phyloP scores from a whole-genome alignment of 2,329 filamentous ascomycete genomes.

The Orbilia javanica region DNA sequence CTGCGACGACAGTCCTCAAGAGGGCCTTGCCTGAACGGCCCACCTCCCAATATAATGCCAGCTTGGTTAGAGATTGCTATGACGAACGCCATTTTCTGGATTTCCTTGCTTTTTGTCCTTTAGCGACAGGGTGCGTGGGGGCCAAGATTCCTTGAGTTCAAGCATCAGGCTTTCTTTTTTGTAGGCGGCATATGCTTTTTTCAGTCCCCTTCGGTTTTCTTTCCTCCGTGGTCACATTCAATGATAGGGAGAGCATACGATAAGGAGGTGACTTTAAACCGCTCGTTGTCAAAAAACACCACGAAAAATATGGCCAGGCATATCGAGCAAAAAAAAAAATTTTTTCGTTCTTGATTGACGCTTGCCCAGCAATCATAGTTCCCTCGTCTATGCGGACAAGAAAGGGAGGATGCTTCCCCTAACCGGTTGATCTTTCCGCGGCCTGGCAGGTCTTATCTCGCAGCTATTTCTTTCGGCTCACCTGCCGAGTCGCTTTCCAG shows the following conservation, averaged over 20 bases:
- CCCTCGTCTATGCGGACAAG: constrained; percentile 47
- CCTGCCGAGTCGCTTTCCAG: constrained; percentile 51
- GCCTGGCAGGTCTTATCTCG: constrained; percentile 57
- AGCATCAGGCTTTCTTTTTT: constrained; percentile 25
- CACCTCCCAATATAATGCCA: constrained; percentile 31
- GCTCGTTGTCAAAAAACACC: constrained; percentile 42
- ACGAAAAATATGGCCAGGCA: constrained; percentile 21
- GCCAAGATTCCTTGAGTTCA: constrained; percentile 51
- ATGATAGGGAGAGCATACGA: constrained; percentile 55
- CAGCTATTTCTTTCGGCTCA: constrained; percentile 41
- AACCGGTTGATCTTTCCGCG: constrained; percentile 55
- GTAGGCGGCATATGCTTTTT: constrained; percentile 30
- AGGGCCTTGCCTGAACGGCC: constrained; percentile 41
- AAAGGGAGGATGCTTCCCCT: constrained; percentile 54
- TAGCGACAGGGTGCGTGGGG: constrained; percentile 54
- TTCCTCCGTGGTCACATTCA: background rate
- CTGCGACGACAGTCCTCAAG: constrained; percentile 6
- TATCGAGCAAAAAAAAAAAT: constrained; percentile 46
- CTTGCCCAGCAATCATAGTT: constrained; percentile 34
- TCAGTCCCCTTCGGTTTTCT: constrained; percentile 4
- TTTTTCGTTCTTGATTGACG: constrained; percentile 13
- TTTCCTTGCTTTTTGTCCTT: constrained; percentile 52
- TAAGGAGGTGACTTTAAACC: constrained; percentile 56
- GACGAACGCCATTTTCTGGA: constrained; percentile 46
- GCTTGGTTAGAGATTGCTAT: constrained; percentile 27